Evolutionary conservation across 345 rosid species (phyloP).

Genomic region (Acer campestre): DNA sequence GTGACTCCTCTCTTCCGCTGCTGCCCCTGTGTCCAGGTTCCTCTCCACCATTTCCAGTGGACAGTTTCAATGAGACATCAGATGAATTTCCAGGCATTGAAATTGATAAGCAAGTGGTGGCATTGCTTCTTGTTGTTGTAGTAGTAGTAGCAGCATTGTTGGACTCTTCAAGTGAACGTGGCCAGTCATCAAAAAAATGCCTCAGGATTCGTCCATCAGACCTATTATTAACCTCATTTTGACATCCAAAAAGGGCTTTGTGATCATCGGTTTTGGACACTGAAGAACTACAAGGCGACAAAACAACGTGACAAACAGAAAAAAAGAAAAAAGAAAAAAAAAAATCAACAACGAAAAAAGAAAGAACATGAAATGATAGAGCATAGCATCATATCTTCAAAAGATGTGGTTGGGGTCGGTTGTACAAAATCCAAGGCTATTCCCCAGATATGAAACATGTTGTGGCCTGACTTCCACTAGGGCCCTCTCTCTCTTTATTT

Average conservation of each 20-base stretch:
- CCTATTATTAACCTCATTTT: constrained; percentile 36
- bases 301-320: not conserved
- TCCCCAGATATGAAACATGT: constrained; percentile 34
- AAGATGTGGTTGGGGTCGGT: constrained; percentile 58
- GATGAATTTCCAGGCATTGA: constrained; percentile 74
- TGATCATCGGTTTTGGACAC: constrained; percentile 44
- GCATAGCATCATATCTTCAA: constrained; percentile 10
- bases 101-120: constrained; percentile 61
- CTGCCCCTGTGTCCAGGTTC: constrained; percentile 29
- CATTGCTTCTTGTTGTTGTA: constrained; percentile 9
- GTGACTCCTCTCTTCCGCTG: constrained; percentile 37
- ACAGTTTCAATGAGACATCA: constrained; percentile 82
- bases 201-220: constrained; percentile 68
- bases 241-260: constrained; percentile 46
- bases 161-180: constrained; percentile 52
- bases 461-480: constrained; percentile 13
- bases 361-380: not conserved
- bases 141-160: constrained; percentile 36
- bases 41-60: constrained; percentile 64
- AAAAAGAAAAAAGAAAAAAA: not conserved
- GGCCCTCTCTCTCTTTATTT: constrained; percentile 26
- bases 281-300: constrained; percentile 41
- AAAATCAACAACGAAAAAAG: not conserved
- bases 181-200: constrained; percentile 93
- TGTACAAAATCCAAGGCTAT: constrained; percentile 48